These are phyloP conservation scores for Stellera chamaejasme DNA, from an alignment of 345 rosid species.

Conservation along the genomic window DNA sequence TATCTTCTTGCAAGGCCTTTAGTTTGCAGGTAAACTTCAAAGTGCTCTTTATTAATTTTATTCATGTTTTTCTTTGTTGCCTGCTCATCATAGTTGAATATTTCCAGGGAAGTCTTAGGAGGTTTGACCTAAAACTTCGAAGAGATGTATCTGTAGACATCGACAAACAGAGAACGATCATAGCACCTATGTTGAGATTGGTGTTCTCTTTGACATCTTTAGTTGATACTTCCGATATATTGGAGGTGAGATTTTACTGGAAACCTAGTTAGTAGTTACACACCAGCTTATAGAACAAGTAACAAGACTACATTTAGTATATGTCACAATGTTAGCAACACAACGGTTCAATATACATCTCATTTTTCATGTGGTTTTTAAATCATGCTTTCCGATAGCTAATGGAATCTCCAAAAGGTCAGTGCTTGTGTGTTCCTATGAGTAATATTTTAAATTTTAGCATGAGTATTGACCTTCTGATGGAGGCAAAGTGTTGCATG, in stretches of 20 bases:
- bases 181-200: constrained; percentile 66
- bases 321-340: too few species aligned
- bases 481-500: too few species aligned
- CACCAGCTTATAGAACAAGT: too few species aligned
- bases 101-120: constrained; percentile 63
- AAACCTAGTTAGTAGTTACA: too few species aligned
- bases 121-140: constrained; percentile 48
- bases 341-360: too few species aligned
- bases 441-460: too few species aligned
- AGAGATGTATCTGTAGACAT: constrained; percentile 43
- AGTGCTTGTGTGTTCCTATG: too few species aligned
- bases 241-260: constrained; percentile 47
- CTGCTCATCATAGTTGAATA: constrained; percentile 18
- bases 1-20: constrained; percentile 63
- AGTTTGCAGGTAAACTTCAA: constrained; percentile 47
- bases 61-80: constrained; percentile 5
- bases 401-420: too few species aligned
- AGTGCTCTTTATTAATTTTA: background rate
- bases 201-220: constrained; percentile 76
- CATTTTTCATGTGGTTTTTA: too few species aligned
- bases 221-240: constrained; percentile 68
- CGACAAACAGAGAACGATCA: constrained; percentile 60
- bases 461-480: too few species aligned
- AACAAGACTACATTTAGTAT: too few species aligned
- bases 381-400: too few species aligned